A percentile compares a stretch with the other conserved stretches of the same genome.
Evolutionary conservation across 805 yeast species (phyloP).

Genomic region (Novakomyces olei): DNA sequence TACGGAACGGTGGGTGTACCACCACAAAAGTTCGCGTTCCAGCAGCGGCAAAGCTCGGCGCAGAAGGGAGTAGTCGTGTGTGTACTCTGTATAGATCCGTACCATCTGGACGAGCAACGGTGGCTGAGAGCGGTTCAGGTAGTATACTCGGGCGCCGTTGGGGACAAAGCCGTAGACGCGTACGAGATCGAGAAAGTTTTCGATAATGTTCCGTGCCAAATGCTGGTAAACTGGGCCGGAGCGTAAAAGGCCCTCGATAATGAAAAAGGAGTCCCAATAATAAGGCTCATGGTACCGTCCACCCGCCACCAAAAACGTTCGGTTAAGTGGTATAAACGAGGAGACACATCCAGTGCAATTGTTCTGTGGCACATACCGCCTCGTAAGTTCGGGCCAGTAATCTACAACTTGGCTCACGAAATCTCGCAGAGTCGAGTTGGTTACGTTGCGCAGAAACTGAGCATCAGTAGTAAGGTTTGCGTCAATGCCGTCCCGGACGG

Average conservation of each 20-base stretch:
- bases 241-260: neutral
- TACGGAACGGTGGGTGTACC: neutral
- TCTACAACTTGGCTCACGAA: neutral
- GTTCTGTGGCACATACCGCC: neutral
- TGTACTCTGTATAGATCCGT: neutral
- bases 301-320: neutral
- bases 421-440: neutral
- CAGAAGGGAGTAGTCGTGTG: neutral
- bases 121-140: neutral
- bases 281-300: neutral
- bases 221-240: neutral
- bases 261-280: neutral
- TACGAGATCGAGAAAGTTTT: neutral
- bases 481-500: neutral
- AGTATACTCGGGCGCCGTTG: neutral
- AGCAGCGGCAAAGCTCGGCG: neutral
- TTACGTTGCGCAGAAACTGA: neutral
- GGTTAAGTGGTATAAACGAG: neutral
- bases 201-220: neutral
- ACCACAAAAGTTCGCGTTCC: neutral
- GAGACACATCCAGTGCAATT: neutral
- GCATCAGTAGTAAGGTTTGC: too few species aligned
- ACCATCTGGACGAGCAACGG: neutral
- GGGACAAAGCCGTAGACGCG: neutral
- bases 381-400: neutral